Percentiles rank a stretch among this genome's conserved stretches.
phyloP scores from a whole-genome alignment of 2,329 filamentous ascomycete species.

The Penicillium sp. region DNA sequence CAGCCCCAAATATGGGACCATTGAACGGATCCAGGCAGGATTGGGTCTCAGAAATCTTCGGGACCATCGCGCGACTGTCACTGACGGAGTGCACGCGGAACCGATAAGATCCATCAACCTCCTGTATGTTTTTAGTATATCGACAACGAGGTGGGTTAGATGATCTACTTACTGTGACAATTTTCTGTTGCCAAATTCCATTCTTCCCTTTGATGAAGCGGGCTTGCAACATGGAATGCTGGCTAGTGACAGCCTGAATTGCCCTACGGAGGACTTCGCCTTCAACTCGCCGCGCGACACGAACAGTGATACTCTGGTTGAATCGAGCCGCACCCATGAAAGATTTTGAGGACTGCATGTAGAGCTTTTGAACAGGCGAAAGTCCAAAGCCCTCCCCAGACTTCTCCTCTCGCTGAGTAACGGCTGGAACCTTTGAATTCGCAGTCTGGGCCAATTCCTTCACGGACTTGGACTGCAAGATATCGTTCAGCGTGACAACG shows the following conservation, averaged over 20 bases:
- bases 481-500: constrained; percentile 38
- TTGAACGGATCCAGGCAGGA: constrained; percentile 37
- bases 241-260: constrained; percentile 35
- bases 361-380: constrained; percentile 42
- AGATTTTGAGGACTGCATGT: constrained; percentile 30
- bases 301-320: constrained; percentile 42
- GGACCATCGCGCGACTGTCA: constrained; percentile 29
- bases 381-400: constrained; percentile 34
- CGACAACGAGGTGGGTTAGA: neutral
- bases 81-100: constrained; percentile 35
- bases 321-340: constrained; percentile 35
- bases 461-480: constrained; percentile 41
- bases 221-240: constrained; percentile 42
- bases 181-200: constrained; percentile 36
- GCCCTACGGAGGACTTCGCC: constrained; percentile 32
- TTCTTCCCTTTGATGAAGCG: constrained; percentile 29
- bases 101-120: constrained; percentile 38
- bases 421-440: constrained; percentile 20
- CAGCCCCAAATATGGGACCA: constrained; percentile 44
- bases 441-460: constrained; percentile 36
- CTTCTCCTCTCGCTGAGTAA: constrained; percentile 31
- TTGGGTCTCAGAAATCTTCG: constrained; percentile 37
- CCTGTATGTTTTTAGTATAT: constrained; percentile 27
- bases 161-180: constrained; percentile 27
- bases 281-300: constrained; percentile 32